Percentiles rank a stretch among this genome's conserved stretches.
phyloP scores from a whole-genome alignment of 306 rosid species.

The Cucumis sativus region Cucumber_9930_V3 NC_026657.2:29862001-29862500 shows the following conservation, averaged over 20 bases:
- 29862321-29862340: conserved; percentile 42
- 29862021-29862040: no score
- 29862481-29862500: not conserved
- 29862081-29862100: no score
- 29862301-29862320: not conserved
- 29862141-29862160: not conserved
- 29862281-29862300: not conserved
- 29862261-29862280: not conserved
- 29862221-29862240: not conserved
- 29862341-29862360: conserved; percentile 31
- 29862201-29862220: not conserved
- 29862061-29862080: no score
- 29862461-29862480: not conserved
- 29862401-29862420: not conserved
- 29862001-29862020: not conserved
- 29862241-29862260: not conserved
- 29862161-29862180: not conserved
- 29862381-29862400: conserved; percentile 14
- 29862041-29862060: no score
- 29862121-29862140: no score
- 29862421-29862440: not conserved
- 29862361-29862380: conserved; percentile 50
- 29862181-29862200: not conserved
- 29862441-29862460: not conserved
- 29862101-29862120: no score